phyloP scores from a whole-genome alignment of 495 filamentous ascomycete genomes.

The Penicillium arizonense region DNA sequence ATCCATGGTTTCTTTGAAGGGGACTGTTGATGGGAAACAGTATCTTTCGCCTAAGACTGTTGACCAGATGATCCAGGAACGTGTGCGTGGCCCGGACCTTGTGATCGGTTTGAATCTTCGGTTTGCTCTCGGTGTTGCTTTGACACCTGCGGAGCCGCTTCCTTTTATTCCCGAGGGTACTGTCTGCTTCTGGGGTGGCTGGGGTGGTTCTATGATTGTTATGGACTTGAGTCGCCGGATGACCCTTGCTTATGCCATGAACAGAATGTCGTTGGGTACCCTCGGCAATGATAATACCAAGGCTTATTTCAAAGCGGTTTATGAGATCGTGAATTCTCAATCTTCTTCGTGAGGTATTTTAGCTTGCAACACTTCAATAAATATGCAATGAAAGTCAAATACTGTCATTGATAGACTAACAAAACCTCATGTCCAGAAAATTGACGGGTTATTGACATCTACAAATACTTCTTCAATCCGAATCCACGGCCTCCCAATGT shows the following conservation, averaged over 20 bases:
- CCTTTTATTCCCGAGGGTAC: constrained; percentile 29
- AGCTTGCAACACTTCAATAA: too few species aligned
- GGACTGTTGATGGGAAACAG: constrained; percentile 28
- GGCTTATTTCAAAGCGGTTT: constrained; percentile 36
- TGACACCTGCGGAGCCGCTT: constrained; percentile 17
- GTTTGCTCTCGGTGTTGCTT: constrained; percentile 37
- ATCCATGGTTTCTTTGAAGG: constrained; percentile 29
- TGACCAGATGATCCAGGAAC: constrained; percentile 37
- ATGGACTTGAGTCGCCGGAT: constrained; percentile 42
- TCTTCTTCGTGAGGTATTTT: neutral
- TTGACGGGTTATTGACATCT: neutral
- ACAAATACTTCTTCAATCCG: neutral
- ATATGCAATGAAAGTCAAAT: too few species aligned
- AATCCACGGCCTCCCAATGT: neutral
- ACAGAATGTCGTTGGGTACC: constrained; percentile 31
- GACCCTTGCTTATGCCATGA: constrained; percentile 47
- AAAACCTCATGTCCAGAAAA: too few species aligned
- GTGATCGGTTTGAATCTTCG: constrained; percentile 24
- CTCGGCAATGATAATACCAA: constrained; percentile 29
- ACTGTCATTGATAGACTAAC: too few species aligned
- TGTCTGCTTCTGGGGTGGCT: constrained; percentile 44
- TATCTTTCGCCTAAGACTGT: constrained; percentile 31
- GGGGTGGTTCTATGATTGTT: constrained; percentile 40
- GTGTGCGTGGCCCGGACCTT: constrained; percentile 32
- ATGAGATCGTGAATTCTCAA: constrained; percentile 21